These are phyloP conservation scores for Candida bentonensis DNA, from an alignment of 805 yeast species.

Conservation along the genomic window DNA sequence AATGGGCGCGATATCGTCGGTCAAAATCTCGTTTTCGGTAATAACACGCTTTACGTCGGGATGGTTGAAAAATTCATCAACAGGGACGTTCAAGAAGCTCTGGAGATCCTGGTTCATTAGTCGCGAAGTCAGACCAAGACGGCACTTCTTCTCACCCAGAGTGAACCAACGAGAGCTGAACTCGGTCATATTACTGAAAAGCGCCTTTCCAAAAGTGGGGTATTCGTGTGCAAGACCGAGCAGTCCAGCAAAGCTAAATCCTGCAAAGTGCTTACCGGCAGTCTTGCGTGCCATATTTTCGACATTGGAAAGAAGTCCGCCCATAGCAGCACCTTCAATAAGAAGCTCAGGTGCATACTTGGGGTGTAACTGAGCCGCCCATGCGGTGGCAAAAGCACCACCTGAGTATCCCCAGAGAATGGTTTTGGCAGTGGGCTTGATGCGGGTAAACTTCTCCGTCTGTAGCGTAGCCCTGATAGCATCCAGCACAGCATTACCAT, in stretches of 20 bases:
- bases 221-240: slow-evolving; percentile 14
- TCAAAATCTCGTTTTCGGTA: slow-evolving; percentile 5
- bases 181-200: not conserved
- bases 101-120: not conserved
- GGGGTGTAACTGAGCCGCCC: slow-evolving; percentile 17
- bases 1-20: slow-evolving; percentile 3
- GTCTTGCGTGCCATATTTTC: slow-evolving; percentile 9
- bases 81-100: slow-evolving; percentile 4
- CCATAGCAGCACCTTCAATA: slow-evolving; percentile 4
- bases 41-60: slow-evolving; percentile 5
- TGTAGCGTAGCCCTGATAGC: slow-evolving; percentile 14
- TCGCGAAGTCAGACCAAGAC: not conserved
- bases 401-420: slow-evolving; percentile 11
- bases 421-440: slow-evolving; percentile 6
- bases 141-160: slow-evolving; percentile 1
- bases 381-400: slow-evolving; percentile 9
- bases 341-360: slow-evolving; percentile 15
- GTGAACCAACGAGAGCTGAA: not conserved
- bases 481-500: slow-evolving; percentile 17
- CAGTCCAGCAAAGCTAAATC: slow-evolving; percentile 14
- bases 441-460: slow-evolving; percentile 7
- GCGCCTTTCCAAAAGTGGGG: slow-evolving; percentile 6
- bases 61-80: slow-evolving; percentile 3
- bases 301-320: slow-evolving; percentile 6
- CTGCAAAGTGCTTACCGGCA: slow-evolving; percentile 11